A percentile compares a stretch with the other conserved stretches of the same genome.
These are phyloP conservation scores for Scenedesmus sp. DNA, from an alignment of 163 green algal species.

Conservation along the genomic window DNA sequence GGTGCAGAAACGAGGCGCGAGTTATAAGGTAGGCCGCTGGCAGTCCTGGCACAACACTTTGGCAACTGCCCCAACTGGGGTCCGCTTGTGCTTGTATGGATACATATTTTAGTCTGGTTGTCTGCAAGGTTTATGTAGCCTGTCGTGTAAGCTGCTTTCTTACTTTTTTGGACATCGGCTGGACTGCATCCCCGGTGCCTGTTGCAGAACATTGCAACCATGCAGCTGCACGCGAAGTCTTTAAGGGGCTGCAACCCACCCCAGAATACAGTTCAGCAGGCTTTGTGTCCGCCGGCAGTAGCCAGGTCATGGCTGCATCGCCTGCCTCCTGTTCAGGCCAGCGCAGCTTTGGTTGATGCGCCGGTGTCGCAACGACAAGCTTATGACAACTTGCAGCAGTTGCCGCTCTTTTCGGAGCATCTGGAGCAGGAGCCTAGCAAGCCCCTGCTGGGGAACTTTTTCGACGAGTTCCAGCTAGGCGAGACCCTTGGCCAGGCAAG, in stretches of 20 bases:
- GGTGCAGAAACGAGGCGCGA: not conserved
- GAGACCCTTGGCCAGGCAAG: conserved; percentile 8
- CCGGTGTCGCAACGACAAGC: not conserved
- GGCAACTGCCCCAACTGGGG: not conserved
- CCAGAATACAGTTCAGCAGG: not conserved
- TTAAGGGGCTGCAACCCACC: not conserved
- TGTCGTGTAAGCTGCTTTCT: not conserved
- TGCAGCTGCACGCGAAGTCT: not conserved
- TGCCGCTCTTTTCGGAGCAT: not conserved
- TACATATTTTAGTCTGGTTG: not conserved
- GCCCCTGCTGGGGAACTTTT: not conserved
- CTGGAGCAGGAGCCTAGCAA: not conserved
- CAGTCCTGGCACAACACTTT: not conserved
- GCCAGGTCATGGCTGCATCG: not conserved
- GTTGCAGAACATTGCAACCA: not conserved
- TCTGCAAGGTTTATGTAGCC: not conserved
- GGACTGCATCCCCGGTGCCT: not conserved
- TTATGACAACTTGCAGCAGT: not conserved
- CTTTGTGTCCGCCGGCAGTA: not conserved
- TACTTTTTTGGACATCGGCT: conserved; percentile 8
- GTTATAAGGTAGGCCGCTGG: not conserved
- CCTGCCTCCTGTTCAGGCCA: conserved; percentile 15
- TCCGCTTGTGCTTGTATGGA: not conserved
- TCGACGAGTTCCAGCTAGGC: conserved; percentile 11
- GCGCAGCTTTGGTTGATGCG: not conserved